Evolutionary conservation across 148 eudicot species (phyloP).

Genomic region (Amaranthus cruentus): DNA sequence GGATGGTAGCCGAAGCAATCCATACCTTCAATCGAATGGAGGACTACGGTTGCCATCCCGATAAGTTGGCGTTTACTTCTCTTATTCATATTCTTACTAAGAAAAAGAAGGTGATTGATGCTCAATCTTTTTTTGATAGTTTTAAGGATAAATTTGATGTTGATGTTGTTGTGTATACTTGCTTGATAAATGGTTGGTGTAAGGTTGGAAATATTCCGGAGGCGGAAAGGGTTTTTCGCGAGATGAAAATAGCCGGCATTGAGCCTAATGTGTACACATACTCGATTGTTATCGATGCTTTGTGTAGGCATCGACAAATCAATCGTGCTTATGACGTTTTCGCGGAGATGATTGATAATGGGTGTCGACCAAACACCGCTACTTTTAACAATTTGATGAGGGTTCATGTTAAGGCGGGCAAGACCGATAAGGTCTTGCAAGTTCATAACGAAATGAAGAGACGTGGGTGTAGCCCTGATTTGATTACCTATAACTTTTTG

Average conservation of each 20-base stretch:
- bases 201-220: slow-evolving; percentile 57
- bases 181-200: slow-evolving; percentile 83
- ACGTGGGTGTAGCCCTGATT: slow-evolving; percentile 61
- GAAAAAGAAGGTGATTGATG: slow-evolving; percentile 63
- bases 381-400: slow-evolving; percentile 88
- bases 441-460: slow-evolving; percentile 83
- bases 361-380: slow-evolving; percentile 59
- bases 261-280: slow-evolving; percentile 84
- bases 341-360: slow-evolving; percentile 77
- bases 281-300: slow-evolving; percentile 62
- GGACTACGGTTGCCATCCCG: slow-evolving; percentile 69
- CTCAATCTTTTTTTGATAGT: slow-evolving; percentile 73
- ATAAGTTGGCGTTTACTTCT: slow-evolving; percentile 41
- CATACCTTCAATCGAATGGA: slow-evolving; percentile 77
- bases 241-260: slow-evolving; percentile 70
- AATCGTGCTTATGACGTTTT: slow-evolving; percentile 89
- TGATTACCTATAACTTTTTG: slow-evolving; percentile 66
- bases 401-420: slow-evolving; percentile 73
- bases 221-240: slow-evolving; percentile 73
- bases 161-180: slow-evolving; percentile 75
- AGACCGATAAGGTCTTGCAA: slow-evolving; percentile 73
- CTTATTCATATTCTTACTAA: slow-evolving; percentile 56
- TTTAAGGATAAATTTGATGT: slow-evolving; percentile 51
- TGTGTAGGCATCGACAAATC: slow-evolving; percentile 78
- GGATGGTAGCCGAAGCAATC: slow-evolving; percentile 64